These are phyloP conservation scores for Phaeotremella fagi DNA, from an alignment of 768 basidiomycete genomes.

Conservation along the genomic window DNA sequence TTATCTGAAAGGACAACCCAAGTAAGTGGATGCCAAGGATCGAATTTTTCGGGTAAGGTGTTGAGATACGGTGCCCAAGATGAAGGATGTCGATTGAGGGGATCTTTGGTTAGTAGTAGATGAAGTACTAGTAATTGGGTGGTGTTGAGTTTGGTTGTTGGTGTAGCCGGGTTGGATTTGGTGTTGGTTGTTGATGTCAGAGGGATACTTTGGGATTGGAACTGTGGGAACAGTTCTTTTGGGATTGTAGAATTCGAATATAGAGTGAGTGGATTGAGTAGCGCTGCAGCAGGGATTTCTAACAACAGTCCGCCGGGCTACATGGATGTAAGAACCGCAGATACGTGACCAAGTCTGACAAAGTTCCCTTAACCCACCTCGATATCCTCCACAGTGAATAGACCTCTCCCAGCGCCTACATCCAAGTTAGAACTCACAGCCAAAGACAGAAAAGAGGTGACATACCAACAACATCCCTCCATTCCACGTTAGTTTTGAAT, in stretches of 20 bases:
- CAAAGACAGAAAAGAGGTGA: constrained; percentile 5
- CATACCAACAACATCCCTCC: constrained; percentile 57
- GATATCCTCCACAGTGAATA: constrained; percentile 56
- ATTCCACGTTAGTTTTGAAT: constrained; percentile 50
- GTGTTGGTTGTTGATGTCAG: not conserved
- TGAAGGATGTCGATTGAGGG: constrained; percentile 53
- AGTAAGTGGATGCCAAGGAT: constrained; percentile 69
- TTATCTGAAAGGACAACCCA: constrained; percentile 53
- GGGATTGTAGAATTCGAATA: constrained; percentile 56
- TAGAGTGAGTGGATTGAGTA: constrained; percentile 72
- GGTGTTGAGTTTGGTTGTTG: constrained; percentile 51
- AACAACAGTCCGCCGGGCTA: constrained; percentile 61
- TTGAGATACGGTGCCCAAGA: constrained; percentile 59
- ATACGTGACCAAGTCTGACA: not conserved
- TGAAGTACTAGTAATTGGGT: constrained; percentile 77
- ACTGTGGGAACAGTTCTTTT: constrained; percentile 19
- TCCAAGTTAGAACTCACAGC: not conserved
- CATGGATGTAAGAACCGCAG: not conserved
- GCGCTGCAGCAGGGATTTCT: constrained; percentile 62
- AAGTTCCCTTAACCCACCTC: constrained; percentile 47
- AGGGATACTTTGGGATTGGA: constrained; percentile 39
- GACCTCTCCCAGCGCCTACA: constrained; percentile 65
- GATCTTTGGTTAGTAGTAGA: constrained; percentile 62
- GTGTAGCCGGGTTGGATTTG: not conserved
- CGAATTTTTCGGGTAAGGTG: constrained; percentile 67